Percentiles rank a stretch among this genome's conserved stretches.
Conservation (phyloP, 148 eudicot species). For the Silene conica region DNA sequence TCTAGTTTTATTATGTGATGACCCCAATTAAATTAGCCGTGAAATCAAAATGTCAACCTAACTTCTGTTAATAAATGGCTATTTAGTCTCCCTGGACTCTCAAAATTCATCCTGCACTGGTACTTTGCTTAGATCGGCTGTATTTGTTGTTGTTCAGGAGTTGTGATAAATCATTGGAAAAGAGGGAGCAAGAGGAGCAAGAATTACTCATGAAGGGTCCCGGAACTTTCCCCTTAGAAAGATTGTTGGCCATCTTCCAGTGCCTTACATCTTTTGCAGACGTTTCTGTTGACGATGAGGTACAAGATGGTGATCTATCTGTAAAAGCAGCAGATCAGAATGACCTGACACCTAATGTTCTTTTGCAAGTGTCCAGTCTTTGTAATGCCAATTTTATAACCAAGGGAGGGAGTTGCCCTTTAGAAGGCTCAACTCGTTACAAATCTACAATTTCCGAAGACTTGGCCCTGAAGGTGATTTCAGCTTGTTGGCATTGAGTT, state of each 20-base stretch:
- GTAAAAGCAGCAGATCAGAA: conserved; percentile 32
- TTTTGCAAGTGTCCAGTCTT: conserved; percentile 89
- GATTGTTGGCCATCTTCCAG: conserved; percentile 83
- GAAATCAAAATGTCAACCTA: no score
- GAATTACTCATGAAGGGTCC: conserved; percentile 87
- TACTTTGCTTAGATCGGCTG: not conserved
- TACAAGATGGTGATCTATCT: conserved; percentile 23
- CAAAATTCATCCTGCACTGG: not conserved
- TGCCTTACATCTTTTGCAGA: conserved; percentile 69
- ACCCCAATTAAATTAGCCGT: no score
- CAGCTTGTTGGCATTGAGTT: not conserved
- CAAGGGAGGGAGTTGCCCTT: conserved; percentile 85
- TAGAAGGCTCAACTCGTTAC: conserved; percentile 90
- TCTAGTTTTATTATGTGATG: no score
- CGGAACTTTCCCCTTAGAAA: conserved; percentile 90
- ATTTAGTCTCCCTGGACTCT: not conserved
- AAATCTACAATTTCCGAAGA: conserved; percentile 80
- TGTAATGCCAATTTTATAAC: conserved; percentile 90
- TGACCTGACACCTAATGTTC: conserved; percentile 68
- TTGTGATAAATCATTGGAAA: conserved; percentile 59
- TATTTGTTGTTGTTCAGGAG: conserved; percentile 36
- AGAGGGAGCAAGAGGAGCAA: conserved; percentile 69
- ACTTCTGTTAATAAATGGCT: not conserved
- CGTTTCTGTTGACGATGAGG: conserved; percentile 44
- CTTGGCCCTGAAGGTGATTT: conserved; percentile 71